Conservation (phyloP, 2,329 filamentous ascomycete genomes). For the Fusarium zealandicum region DNA sequence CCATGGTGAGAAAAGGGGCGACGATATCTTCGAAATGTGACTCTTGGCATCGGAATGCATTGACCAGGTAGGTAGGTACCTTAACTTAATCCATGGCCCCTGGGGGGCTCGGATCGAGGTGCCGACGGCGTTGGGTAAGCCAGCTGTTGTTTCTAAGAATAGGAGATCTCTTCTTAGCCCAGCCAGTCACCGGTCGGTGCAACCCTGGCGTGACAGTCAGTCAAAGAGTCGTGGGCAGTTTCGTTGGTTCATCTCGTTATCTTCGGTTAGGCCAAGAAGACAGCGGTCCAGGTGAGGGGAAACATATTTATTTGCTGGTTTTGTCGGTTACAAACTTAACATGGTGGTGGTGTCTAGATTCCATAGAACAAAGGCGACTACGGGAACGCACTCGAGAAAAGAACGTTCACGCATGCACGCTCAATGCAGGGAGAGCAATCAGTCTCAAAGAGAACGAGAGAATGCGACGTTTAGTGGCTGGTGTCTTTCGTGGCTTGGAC, state of each 20-base stretch:
- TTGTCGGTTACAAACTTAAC: no score
- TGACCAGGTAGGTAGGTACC: not conserved
- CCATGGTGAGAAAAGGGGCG: no score
- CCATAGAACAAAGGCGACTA: not conserved
- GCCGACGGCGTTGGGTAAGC: constrained; percentile 1
- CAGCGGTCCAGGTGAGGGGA: not conserved
- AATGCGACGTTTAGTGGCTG: constrained; percentile 8
- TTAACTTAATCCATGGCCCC: no score
- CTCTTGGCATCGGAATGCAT: constrained; percentile 18
- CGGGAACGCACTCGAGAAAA: not conserved
- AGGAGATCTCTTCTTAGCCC: no score
- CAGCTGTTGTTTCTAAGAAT: constrained; percentile 22
- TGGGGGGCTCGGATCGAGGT: no score
- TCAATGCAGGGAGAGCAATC: not conserved
- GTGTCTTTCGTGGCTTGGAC: constrained; percentile 4
- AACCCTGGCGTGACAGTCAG: constrained; percentile 12
- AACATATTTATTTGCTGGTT: no score
- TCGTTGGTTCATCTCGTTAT: constrained; percentile 11
- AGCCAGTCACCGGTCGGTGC: constrained; percentile 8
- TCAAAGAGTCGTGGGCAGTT: not conserved
- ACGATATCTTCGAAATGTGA: not conserved
- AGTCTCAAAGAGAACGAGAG: not conserved
- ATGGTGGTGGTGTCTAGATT: no score
- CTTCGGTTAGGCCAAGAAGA: not conserved
- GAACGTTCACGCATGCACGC: not conserved